phyloP scores from a whole-genome alignment of 2,329 filamentous ascomycete genomes.

The Colletotrichum sp. region DNA sequence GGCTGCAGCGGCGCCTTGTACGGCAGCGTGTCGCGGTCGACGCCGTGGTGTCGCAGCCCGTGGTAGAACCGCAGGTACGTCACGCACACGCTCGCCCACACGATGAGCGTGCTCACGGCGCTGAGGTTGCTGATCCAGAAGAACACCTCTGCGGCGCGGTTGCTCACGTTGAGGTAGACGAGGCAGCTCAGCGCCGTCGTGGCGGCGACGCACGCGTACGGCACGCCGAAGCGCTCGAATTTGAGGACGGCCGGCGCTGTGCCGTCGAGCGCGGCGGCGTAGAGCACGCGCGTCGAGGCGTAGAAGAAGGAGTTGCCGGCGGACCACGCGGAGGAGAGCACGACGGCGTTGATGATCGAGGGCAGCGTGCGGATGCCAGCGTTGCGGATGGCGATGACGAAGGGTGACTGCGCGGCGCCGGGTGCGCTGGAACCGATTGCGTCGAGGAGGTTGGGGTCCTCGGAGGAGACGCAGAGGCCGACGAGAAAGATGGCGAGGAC shows the following conservation, averaged over 20 bases:
- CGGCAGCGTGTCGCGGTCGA: slow-evolving; percentile 67
- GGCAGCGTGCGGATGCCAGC: slow-evolving; percentile 73
- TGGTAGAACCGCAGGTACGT: slow-evolving; percentile 74
- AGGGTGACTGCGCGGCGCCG: slow-evolving; percentile 8
- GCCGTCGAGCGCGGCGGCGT: slow-evolving; percentile 62
- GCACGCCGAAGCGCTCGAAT: slow-evolving; percentile 46
- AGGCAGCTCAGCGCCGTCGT: slow-evolving; percentile 67
- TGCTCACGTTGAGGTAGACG: slow-evolving; percentile 66
- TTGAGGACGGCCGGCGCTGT: slow-evolving; percentile 64
- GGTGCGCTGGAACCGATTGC: slow-evolving; percentile 22
- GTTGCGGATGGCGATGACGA: slow-evolving; percentile 69
- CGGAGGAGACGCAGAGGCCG: slow-evolving; percentile 51
- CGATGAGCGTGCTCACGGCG: slow-evolving; percentile 73
- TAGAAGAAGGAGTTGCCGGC: slow-evolving; percentile 71
- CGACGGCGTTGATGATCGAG: slow-evolving; percentile 77
- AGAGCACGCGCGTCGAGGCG: slow-evolving; percentile 63
- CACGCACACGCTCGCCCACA: slow-evolving; percentile 70
- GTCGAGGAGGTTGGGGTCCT: slow-evolving; percentile 44
- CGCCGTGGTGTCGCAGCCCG: slow-evolving; percentile 67
- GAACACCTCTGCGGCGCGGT: slow-evolving; percentile 48
- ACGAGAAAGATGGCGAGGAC: slow-evolving; percentile 56
- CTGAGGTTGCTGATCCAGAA: slow-evolving; percentile 59
- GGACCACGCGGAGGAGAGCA: slow-evolving; percentile 75
- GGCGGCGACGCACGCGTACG: slow-evolving; percentile 11
- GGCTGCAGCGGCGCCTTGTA: slow-evolving; percentile 72